These are phyloP conservation scores for Stromatinia cepivora DNA, from an alignment of 2,329 filamentous ascomycete species.

Conservation along the genomic window DNA sequence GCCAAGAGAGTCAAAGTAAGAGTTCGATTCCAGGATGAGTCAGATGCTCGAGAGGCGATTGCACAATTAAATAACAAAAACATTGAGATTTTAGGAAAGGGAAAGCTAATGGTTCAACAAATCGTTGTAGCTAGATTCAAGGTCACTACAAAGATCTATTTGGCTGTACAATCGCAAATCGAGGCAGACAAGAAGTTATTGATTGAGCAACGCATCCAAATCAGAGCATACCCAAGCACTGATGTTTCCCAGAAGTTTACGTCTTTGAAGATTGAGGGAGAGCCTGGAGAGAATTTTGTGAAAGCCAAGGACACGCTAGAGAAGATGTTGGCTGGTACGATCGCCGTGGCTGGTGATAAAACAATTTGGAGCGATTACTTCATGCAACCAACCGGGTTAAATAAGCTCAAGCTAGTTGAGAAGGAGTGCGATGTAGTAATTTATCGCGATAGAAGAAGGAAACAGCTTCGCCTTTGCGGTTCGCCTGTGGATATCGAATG, in stretches of 20 bases:
- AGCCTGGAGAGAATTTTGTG: conserved; percentile 38
- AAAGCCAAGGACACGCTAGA: conserved; percentile 42
- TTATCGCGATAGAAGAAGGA: conserved; percentile 2
- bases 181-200: conserved; percentile 36
- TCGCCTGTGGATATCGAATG: neutral
- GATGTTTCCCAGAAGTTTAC: conserved; percentile 37
- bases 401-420: neutral
- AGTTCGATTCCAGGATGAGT: conserved; percentile 44
- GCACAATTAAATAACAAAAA: conserved; percentile 38
- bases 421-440: conserved; percentile 1
- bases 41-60: conserved; percentile 43
- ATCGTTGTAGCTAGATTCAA: conserved; percentile 45
- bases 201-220: conserved; percentile 38
- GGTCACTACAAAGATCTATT: conserved; percentile 42
- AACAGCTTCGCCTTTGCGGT: neutral
- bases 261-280: conserved; percentile 45
- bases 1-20: conserved; percentile 41
- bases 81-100: conserved; percentile 40
- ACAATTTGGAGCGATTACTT: conserved; percentile 40
- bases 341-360: conserved; percentile 35
- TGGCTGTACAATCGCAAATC: conserved; percentile 40
- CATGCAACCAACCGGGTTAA: conserved; percentile 31
- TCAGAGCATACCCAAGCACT: conserved; percentile 35
- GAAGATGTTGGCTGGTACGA: conserved; percentile 40
- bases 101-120: conserved; percentile 44